Evolutionary conservation across 2,329 filamentous ascomycete genomes (phyloP), one percentile per base, ranked within the genome.

Genomic region (Arthrobotrys entomopaga): DNA sequence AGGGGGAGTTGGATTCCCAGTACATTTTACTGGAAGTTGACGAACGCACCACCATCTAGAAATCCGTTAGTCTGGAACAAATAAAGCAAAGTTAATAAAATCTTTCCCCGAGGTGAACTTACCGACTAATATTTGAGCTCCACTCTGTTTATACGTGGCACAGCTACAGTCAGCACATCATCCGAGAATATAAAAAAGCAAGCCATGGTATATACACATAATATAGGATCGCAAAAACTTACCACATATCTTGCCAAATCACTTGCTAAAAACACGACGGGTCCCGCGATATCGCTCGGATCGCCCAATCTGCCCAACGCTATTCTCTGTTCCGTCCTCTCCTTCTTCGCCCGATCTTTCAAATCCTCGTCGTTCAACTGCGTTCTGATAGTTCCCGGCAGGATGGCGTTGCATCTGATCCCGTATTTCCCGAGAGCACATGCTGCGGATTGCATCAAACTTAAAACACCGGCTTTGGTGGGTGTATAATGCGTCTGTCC

Each of bases 361-460:
- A 96, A 82, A 82, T 96, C 92, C 80, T 88, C 88, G 79, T 95
- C 91, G 80, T 95, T 96, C 67, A 96, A 82, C 84, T 93, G 91
- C 29, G 92, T 96, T 78, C 88, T 86, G 70, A 96, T 91, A 0
- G 92, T 96, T 0, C 92, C 92, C 0, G 92, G 92, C 13, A 96
- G 82, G 64, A 96, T 82, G 0, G 92, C 91, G 81, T 96, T 96
- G 80, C 92, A 96, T 60, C 92, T 83, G 64, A 96, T 93, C 3
- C 85, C 84, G 81, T 95, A 86, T 79, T 87, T 86, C 0, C 92
- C 92, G 50, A 96, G 82, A 7, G 92, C 91, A 38, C 91, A 90
- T 0, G 92, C 92, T 42, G 88, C 88, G 77, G 89, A 92, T 83
- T 96, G 92, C 87, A 96, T 95, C 50, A 96, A 84, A 53, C 88